Percentiles rank a stretch among this genome's conserved stretches.
Evolutionary conservation across 208 protist species (phyloP).

Genomic region (Endotrypanum monterogeii): DNA sequence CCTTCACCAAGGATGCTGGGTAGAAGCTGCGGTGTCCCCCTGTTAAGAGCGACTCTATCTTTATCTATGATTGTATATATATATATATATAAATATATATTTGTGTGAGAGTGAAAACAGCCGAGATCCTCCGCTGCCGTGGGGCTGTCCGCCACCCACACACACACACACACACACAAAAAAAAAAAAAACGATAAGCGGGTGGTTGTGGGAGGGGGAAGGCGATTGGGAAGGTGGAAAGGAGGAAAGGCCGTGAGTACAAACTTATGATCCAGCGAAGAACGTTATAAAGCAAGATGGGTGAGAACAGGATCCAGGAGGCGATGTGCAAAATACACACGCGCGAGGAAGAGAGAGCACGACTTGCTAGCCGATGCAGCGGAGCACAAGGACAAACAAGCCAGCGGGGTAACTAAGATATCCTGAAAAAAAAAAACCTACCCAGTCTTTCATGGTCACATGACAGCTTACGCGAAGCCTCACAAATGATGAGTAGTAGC

Average conservation of each 20-base stretch:
- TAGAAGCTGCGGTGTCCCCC: not conserved
- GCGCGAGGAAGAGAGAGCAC: not conserved
- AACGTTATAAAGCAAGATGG: not conserved
- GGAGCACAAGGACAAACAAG: not conserved
- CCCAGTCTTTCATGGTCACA: not conserved
- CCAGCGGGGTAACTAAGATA: not conserved
- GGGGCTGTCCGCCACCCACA: not conserved
- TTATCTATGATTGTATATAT: too few relatives aligned
- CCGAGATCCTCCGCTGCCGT: not conserved
- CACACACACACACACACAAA: constrained; percentile 8
- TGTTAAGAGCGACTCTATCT: not conserved
- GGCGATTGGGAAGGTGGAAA: not conserved
- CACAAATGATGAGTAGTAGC: not conserved
- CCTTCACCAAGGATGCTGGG: not conserved
- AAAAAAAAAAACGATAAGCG: too few relatives aligned
- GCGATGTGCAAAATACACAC: constrained; percentile 7
- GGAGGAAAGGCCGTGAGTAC: not conserved
- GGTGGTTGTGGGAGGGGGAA: not conserved
- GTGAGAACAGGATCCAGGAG: not conserved
- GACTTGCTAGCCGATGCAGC: not conserved
- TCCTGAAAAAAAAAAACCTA: not conserved
- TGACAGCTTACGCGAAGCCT: not conserved
- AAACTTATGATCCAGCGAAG: not conserved
- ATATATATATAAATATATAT: too few relatives aligned
- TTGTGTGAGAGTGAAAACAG: too few relatives aligned